Evolutionary conservation across 1,139 yeast genomes (phyloP), one percentile per base, ranked within the genome.

Genomic region (Yamadazyma buinensis): DNA sequence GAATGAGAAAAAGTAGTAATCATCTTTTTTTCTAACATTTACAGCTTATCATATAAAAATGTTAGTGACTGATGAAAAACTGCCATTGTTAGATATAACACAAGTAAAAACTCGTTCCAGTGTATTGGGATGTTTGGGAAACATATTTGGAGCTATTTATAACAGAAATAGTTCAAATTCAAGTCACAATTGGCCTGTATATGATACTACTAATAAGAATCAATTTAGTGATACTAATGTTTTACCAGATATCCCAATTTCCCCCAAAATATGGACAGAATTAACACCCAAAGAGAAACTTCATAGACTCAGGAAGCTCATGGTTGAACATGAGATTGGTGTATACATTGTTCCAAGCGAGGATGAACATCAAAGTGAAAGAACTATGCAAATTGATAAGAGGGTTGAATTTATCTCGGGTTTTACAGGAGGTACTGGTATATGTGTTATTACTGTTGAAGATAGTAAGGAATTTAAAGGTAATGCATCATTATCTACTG

Each of bases 281-380:
- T 26, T 34, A 20, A 35, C 41, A 1, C 34, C 44, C 2, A 48
- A 37, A 7, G 58, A 53, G 12, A 61, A 52, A 36, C 57, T 73
- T 28, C 32, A 23, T n/a, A 13, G 34, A 20, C 49, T 73, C 29
- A 53, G 79, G 26, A 39, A 46, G 23, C 47, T 59, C 34, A 73
- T 74, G 80, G 50, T 43, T 26, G 36, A 51, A 8, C 45, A 63
- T 41, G 54, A 61, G 2, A 55, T 74, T 14, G 74, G 72, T 6
- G 76, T 72, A 2, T 75, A 75, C 44, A 60, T 75, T 15, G 55
- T 75, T 9, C 79, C 80, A 3, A 66, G 75, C 4, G 77, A 71
- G 42, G 81, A 75, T 47, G 77, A 73, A 39, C 81, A 75, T 47
- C 76, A 67, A 38, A 64, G 74, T 6, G 80, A 75, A 40, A 63